Conservation (phyloP, 805 yeast genomes). For the Saccharomyces kudriavzevii region DNA sequence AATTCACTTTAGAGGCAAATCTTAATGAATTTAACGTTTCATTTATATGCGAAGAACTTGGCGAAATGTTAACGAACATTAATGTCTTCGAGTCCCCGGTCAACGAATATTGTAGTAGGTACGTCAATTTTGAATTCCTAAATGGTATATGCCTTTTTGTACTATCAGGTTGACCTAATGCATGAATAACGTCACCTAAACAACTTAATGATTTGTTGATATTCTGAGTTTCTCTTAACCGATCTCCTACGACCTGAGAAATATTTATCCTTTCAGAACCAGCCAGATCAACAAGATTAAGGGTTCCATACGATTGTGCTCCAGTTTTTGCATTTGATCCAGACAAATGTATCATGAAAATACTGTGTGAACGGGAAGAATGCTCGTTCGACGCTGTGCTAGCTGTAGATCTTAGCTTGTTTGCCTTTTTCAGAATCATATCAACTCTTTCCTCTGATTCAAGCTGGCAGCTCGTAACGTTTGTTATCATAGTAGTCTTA, state of each 20-base stretch:
- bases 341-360: conserved; percentile 54
- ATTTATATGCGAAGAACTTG: conserved; percentile 48
- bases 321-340: conserved; percentile 49
- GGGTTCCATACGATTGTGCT: conserved; percentile 44
- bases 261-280: conserved; percentile 81
- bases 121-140: conserved; percentile 88
- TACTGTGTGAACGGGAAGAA: conserved; percentile 87
- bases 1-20: conserved; percentile 78
- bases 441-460: conserved; percentile 42
- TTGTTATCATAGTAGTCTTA: conserved; percentile 53
- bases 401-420: conserved; percentile 63
- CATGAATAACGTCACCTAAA: conserved; percentile 80
- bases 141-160: conserved; percentile 67
- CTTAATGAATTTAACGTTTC: conserved; percentile 82
- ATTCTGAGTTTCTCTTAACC: conserved; percentile 79
- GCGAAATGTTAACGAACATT: conserved; percentile 87
- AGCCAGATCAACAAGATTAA: conserved; percentile 84
- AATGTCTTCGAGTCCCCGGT: conserved; percentile 82
- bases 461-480: conserved; percentile 44
- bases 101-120: conserved; percentile 72
- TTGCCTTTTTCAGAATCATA: conserved; percentile 45
- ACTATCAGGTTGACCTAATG: conserved; percentile 39
- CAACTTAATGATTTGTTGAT: conserved; percentile 84
- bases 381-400: conserved; percentile 72
- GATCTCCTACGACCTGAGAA: conserved; percentile 71